Conservation (phyloP, 345 rosid species). For the Carallia pectinifolia region DNA sequence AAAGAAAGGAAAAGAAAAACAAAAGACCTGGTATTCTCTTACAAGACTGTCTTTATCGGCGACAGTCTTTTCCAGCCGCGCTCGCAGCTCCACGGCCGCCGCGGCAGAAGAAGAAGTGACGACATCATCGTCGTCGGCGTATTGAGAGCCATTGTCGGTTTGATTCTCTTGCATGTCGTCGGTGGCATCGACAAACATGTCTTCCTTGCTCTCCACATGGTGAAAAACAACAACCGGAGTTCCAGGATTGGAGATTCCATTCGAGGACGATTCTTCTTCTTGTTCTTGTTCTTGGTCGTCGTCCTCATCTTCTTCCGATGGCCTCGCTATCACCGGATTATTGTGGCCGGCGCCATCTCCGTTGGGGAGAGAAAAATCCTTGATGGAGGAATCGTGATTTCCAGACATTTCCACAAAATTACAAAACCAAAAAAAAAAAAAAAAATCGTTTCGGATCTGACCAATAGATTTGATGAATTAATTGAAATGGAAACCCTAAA, state of each 20-base stretch:
- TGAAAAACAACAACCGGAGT: conserved; percentile 18
- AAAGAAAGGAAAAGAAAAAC: not conserved
- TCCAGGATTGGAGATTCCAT: too few relatives aligned
- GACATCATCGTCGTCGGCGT: not conserved
- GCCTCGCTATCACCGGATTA: not conserved
- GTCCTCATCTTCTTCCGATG: conserved; percentile 4
- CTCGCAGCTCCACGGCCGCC: conserved; percentile 6
- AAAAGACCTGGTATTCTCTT: not conserved
- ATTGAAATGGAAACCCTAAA: too few relatives aligned
- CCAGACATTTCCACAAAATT: conserved; percentile 43
- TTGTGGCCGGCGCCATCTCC: conserved; percentile 4
- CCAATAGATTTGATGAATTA: too few relatives aligned
- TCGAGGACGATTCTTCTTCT: conserved; percentile 17
- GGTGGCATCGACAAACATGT: conserved; percentile 82
- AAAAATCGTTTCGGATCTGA: too few relatives aligned
- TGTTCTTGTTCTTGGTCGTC: conserved; percentile 5
- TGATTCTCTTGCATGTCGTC: conserved; percentile 45
- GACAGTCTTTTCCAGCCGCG: conserved; percentile 7
- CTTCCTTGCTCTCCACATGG: conserved; percentile 67
- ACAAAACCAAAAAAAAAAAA: not conserved
- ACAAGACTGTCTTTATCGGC: not conserved
- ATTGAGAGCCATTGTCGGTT: conserved; percentile 5
- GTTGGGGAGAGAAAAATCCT: too few relatives aligned
- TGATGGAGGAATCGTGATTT: conserved; percentile 24
- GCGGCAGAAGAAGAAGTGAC: not conserved